Base-by-base conservation (phyloP, 768 basidiomycete species). In the Chalciporus sphaerocephalus region DNA sequence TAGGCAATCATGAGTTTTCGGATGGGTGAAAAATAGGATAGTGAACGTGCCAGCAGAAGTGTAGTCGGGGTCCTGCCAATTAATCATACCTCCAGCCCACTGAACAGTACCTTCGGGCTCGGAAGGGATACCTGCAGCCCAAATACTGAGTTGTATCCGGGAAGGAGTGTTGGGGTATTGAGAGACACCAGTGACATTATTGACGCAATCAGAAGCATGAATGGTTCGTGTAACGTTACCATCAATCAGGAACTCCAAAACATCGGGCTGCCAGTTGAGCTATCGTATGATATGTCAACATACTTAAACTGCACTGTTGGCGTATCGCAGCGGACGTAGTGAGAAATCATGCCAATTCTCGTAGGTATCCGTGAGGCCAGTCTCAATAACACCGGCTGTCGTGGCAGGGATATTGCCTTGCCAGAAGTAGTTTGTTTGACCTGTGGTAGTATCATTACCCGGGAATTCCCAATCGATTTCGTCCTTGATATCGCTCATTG, bases 391-490 rank as follows among this genome's bases (percentile, higher is more conserved):
- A 28, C 87, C 86, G 34, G 78, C 67, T 37, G 70, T 81, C 35
- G 62, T 55, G 22, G 70, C 49, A 22, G 76, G 80, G 43, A 87
- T 76, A 42, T 72, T 43, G 22, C 83, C 83, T 59, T 86, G 79
- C 85, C 85, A 90, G 69, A 87, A 90, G 55, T 70, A 85, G 60
- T 92, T 92, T 30, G 80, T 83, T 66, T 94, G 91, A 8, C 73
- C 90, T 44, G 81, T 58, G 2, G 76, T 78, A 2, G 80, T 83
- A 16, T 66, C 57, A 37, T 69, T 69, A 6, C 87, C 86, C 44
- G 87, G 84, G 56, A 83, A 91, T 60, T 90, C 87, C 87, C 89
- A 90, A 52, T 92, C 88, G 41, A 92, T 87, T 60, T 91, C 89
- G 57, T 89, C 86, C 61, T 87, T 89, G 55, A 90, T 74, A 52